These are phyloP conservation scores for Ilyonectria destructans DNA, from an alignment of 2,329 filamentous ascomycete species.

Conservation along the genomic window DNA sequence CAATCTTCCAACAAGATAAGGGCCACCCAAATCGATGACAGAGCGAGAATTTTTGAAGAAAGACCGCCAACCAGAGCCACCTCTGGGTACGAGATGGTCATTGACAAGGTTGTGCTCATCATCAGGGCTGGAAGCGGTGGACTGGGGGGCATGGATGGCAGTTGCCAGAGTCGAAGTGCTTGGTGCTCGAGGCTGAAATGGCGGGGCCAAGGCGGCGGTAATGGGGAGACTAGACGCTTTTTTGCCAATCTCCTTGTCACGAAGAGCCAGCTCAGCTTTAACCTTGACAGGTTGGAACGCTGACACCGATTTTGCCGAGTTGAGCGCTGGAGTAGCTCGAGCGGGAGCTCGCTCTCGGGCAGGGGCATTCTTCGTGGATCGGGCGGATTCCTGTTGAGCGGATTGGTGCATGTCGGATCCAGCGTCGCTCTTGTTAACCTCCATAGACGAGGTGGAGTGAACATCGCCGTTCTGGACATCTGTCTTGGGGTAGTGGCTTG, in stretches of 20 bases:
- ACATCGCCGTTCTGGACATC: constrained; percentile 47
- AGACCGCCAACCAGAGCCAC: constrained; percentile 40
- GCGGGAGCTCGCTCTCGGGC: constrained; percentile 32
- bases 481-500: constrained; percentile 58
- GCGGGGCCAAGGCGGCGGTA: constrained; percentile 65
- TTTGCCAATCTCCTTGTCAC: constrained; percentile 51
- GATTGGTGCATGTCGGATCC: constrained; percentile 20
- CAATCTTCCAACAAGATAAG: constrained; percentile 71
- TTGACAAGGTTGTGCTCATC: constrained; percentile 17
- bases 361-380: constrained; percentile 26
- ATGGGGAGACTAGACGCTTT: constrained; percentile 59
- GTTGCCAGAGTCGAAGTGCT: constrained; percentile 36
- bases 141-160: constrained; percentile 29
- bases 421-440: constrained; percentile 15
- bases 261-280: constrained; percentile 37
- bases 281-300: constrained; percentile 39
- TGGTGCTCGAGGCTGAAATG: constrained; percentile 63
- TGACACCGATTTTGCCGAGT: constrained; percentile 50
- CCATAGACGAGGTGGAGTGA: constrained; percentile 26
- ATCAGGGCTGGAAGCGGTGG: constrained; percentile 14
- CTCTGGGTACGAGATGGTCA: constrained; percentile 29
- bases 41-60: constrained; percentile 43
- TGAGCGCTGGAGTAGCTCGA: constrained; percentile 45
- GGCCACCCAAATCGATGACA: constrained; percentile 46
- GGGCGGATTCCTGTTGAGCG: constrained; percentile 5